Base-by-base conservation (phyloP, 306 rosid genomes). In the Ammopiptanthus mongolicus region DNA sequence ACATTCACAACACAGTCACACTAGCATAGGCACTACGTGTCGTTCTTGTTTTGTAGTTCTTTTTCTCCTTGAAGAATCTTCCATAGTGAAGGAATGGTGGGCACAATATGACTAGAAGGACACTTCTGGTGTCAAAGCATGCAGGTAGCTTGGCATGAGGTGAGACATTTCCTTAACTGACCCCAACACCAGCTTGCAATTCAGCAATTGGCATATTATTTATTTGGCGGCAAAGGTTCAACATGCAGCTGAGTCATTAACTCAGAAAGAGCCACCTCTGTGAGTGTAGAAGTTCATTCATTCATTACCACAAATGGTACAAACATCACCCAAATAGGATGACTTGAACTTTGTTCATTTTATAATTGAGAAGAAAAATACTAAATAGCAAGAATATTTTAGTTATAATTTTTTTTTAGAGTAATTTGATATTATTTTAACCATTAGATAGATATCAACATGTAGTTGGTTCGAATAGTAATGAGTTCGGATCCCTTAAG, bases 11-110 rank as follows among this genome's bases (percentile, higher is more conserved):
- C 63, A 61, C 74, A 81, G 69, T 75, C 84, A 75, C 63, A 69
- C 39, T 60, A 41, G 74, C 78, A 76, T 64, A 65, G 64, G 6
- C 17, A 33, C 81, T 81, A 55, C 81, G 81, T 81, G 85, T 23
- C 67, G 1, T 44, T 57, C 10, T 81, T 81, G 85, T 81, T 76
- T 81, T 70, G 6, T 76, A 51, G 72, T 36, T 22, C 6, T 12
- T 23, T 59, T 74, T 22, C 2, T 2, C 10, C 6, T 3, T 11
- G 2, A 18, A 36, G 64, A 75, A 75, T 75, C 80, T 64, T 64
- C 53, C 65, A 15, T 19, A 8, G 22, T 3, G 0, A 50, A 21
- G 6, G 5, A 8, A 74, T 29, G 19, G 47, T 73, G n/a, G 61
- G 14, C 17, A 21, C 62, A 19, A 4, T 46, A 13, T 34, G 70